Base-by-base conservation (phyloP, 2,329 filamentous ascomycete genomes). In the Amesomyces nigricolor region DNA sequence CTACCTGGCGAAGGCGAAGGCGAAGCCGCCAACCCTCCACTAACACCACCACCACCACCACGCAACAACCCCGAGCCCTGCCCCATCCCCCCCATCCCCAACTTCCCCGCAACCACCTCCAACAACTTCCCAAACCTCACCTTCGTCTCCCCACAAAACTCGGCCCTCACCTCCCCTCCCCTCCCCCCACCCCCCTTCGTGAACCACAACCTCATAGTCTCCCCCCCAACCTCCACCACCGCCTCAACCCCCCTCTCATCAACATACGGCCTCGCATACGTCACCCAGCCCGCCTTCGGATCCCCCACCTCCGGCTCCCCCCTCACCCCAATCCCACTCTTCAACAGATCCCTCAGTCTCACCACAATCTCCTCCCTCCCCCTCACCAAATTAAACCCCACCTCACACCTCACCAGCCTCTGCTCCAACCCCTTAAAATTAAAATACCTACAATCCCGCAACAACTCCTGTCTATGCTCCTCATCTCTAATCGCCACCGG, bases 401-500 rank as follows among this genome's bases (percentile, higher is more conserved):
- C 87, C 29, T 82, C 71, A 69, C 91, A 88, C 0, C 88, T 83
- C 43, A 96, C 87, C 10, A 97, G 76, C 61, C 83, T 85, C 71
- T 97, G 92, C 72, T 97, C 92, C 0, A 96, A 74, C 0, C 90
- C 91, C 67, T 91, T 92, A 63, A 97, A 85, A 68, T 96, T 90
- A 70, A 92, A 96, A 70, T 96, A 97, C 51, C 89, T 85, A 59
- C 89, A 94, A 70, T 97, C 92, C 40, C 88, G 80, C 1, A 97
- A 75, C 3, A 97, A 78, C 56, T 88, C 82, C 19, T 82, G 78
- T 16, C 92, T 85, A 66, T 97, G 92, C 2, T 79, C 77, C 60
- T 91, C 88, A 68, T 85, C 80, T 51, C 84, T 89, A 19, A 35
- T 86, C 77, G 22, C 22, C 1, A 96, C 71, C 0, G 88, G 86